A percentile compares a stretch with the other conserved stretches of the same genome.
Conservation (phyloP, 2,329 filamentous ascomycete species). For the Cladobotryum protrusum region DNA sequence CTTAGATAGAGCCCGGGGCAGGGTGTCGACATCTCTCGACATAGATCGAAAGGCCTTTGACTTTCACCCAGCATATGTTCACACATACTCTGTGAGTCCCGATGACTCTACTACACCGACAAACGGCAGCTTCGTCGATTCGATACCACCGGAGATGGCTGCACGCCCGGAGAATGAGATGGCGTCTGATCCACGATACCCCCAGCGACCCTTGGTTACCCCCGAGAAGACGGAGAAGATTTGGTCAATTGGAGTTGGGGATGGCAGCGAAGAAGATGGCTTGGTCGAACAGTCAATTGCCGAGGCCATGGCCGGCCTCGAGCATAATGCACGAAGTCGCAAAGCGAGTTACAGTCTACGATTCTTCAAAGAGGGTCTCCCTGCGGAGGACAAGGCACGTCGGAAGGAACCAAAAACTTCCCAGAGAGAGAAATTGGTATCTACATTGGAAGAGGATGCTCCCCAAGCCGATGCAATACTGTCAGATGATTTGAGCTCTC, state of each 20-base stretch:
- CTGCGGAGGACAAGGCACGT: constrained; percentile 50
- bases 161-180: constrained; percentile 15
- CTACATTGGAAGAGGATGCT: constrained; percentile 29
- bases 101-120: constrained; percentile 22
- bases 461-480: neutral
- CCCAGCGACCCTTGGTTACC: neutral
- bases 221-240: constrained; percentile 57
- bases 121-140: constrained; percentile 15
- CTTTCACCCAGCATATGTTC: constrained; percentile 19
- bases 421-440: constrained; percentile 35
- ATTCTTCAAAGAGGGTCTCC: constrained; percentile 61
- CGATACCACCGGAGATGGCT: constrained; percentile 8
- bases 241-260: constrained; percentile 55
- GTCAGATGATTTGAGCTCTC: neutral
- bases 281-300: constrained; percentile 60
- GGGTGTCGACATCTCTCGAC: constrained; percentile 30
- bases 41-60: constrained; percentile 23
- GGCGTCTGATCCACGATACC: constrained; percentile 1
- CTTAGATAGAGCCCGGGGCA: constrained; percentile 23
- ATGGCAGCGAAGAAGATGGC: constrained; percentile 45
- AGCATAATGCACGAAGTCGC: constrained; percentile 57
- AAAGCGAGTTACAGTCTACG: constrained; percentile 62
- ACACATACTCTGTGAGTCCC: constrained; percentile 22
- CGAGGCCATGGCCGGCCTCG: constrained; percentile 54
- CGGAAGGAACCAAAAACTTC: constrained; percentile 40